Conservation (phyloP, 176 grass and related monocot species). For the Rhynchospora breviuscula region DNA sequence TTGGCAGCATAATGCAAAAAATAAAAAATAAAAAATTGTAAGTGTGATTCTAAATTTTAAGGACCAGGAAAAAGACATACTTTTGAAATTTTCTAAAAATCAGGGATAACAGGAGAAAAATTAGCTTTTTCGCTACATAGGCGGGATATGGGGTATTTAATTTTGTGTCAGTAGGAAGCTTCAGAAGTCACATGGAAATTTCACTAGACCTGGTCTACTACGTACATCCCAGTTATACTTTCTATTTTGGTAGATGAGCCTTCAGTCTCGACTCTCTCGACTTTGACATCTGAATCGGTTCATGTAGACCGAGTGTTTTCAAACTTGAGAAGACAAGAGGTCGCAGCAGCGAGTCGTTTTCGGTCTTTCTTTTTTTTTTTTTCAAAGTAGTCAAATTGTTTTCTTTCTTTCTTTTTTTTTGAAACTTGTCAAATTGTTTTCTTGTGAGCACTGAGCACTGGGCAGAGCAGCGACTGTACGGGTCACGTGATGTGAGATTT, state of each 20-base stretch:
- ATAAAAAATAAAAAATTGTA: background rate
- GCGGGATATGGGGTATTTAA: background rate
- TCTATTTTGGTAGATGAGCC: background rate
- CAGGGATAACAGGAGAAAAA: background rate
- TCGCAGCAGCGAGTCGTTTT: background rate
- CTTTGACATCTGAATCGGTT: background rate
- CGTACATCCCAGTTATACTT: background rate
- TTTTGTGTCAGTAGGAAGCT: background rate
- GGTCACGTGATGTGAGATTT: conserved; percentile 10
- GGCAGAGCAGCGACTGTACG: background rate
- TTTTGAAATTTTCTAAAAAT: background rate
- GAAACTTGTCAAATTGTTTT: conserved; percentile 6
- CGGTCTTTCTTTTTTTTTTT: background rate
- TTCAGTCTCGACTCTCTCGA: too few species aligned
- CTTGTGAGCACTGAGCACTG: background rate
- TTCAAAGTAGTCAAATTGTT: conserved; percentile 1
- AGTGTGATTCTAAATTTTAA: background rate
- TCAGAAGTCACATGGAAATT: background rate
- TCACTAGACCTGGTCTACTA: background rate
- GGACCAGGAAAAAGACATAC: background rate
- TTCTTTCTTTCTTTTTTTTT: conserved; percentile 1
- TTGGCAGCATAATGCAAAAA: too few species aligned
- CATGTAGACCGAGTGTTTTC: background rate
- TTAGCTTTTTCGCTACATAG: background rate
- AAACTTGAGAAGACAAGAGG: background rate